Conservation (phyloP, 805 yeast genomes). For the Nadsonia fulvescens region DNA sequence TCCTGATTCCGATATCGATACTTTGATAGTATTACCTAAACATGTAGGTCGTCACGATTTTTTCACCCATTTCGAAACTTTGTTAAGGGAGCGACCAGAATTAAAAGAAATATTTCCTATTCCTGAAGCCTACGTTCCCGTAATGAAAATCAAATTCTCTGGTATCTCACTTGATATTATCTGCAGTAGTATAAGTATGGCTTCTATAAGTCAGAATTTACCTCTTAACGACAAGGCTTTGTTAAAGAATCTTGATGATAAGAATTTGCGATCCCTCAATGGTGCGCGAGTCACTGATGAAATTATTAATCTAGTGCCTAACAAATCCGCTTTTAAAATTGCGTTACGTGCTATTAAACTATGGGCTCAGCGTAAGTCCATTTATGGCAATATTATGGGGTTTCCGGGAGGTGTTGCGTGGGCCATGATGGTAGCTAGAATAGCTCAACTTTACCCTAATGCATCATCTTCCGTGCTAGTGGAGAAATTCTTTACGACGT, state of each 20-base stretch:
- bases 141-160: conserved; percentile 70
- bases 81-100: conserved; percentile 59
- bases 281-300: conserved; percentile 98
- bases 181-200: conserved; percentile 65
- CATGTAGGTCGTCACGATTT: conserved; percentile 85
- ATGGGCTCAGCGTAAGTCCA: conserved; percentile 93
- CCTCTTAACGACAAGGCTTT: conserved; percentile 73
- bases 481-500: conserved; percentile 70
- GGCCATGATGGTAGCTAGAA: conserved; percentile 97
- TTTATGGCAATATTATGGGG: conserved; percentile 88
- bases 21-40: conserved; percentile 90
- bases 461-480: conserved; percentile 86
- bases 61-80: conserved; percentile 57
- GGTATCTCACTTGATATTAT: conserved; percentile 90
- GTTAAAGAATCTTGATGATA: conserved; percentile 75
- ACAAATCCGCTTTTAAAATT: conserved; percentile 79
- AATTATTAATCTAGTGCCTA: conserved; percentile 75
- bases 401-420: conserved; percentile 99
- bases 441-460: conserved; percentile 91
- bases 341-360: conserved; percentile 83
- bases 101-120: conserved; percentile 86
- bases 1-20: conserved; percentile 95
- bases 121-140: conserved; percentile 96
- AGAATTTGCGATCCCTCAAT: conserved; percentile 73
- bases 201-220: conserved; percentile 62